phyloP scores from a whole-genome alignment of 176 grass and related monocot genomes.

The Eleusine indica region DNA sequence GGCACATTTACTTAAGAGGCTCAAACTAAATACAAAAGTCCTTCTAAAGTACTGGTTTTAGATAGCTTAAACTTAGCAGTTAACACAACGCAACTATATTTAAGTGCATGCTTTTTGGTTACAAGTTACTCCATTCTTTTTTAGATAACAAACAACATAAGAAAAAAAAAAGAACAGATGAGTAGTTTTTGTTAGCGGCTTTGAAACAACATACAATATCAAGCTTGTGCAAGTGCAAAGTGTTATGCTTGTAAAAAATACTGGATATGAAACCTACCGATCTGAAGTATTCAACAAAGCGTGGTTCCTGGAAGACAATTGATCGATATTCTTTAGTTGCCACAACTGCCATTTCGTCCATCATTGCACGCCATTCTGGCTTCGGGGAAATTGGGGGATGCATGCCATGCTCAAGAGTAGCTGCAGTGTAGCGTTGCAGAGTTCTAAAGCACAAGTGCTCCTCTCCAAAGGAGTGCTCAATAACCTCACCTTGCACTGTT shows the following conservation, averaged over 20 bases:
- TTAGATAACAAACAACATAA: no score
- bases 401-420: slow-evolving; percentile 98
- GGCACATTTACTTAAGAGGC: not conserved
- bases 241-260: slow-evolving; percentile 24
- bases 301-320: slow-evolving; percentile 88
- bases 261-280: slow-evolving; percentile 55
- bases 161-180: no score
- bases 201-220: slow-evolving; percentile 11
- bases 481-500: slow-evolving; percentile 96
- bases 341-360: slow-evolving; percentile 91
- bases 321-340: slow-evolving; percentile 89
- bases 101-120: not conserved
- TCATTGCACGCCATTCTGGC: slow-evolving; percentile 83
- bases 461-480: slow-evolving; percentile 95
- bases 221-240: slow-evolving; percentile 26
- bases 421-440: slow-evolving; percentile 90
- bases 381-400: slow-evolving; percentile 90
- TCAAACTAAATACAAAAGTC: not conserved
- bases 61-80: not conserved
- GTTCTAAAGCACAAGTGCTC: slow-evolving; percentile 96
- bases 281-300: slow-evolving; percentile 97
- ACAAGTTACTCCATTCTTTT: not conserved
- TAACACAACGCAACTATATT: not conserved
- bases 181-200: not conserved
- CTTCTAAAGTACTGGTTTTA: not conserved